Percentiles rank a stretch among this genome's conserved stretches.
Evolutionary conservation across 331 rosid genomes (phyloP).

Genomic region (Malus hybrid): DNA sequence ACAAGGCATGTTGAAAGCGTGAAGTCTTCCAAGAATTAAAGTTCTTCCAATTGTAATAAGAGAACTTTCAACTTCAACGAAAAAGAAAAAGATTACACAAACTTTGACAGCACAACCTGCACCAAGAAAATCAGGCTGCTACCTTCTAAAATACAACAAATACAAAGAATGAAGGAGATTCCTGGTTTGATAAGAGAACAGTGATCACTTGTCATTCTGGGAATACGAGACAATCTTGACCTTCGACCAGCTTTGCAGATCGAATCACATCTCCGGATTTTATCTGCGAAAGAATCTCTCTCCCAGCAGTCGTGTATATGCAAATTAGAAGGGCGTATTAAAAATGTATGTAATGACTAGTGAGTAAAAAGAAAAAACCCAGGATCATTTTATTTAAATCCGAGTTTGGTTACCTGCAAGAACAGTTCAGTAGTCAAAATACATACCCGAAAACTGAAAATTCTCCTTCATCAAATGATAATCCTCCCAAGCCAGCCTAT

Average conservation of each 20-base stretch:
- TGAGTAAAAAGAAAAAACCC: background rate
- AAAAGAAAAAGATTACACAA: background rate
- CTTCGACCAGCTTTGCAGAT: conserved; percentile 74
- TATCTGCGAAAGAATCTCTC: conserved; percentile 80
- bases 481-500: conserved; percentile 96
- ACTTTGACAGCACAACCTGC: conserved; percentile 39
- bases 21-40: no score
- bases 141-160: conserved; percentile 7
- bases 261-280: conserved; percentile 76
- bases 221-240: conserved; percentile 71
- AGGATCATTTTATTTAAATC: background rate
- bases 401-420: background rate
- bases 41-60: no score
- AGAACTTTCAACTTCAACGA: background rate
- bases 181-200: conserved; percentile 8
- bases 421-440: background rate
- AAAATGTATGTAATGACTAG: no score
- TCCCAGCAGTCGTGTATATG: conserved; percentile 78
- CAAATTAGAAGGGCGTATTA: no score
- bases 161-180: conserved; percentile 34
- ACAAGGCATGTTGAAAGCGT: no score
- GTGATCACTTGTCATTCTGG: conserved; percentile 46
- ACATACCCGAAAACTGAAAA: conserved; percentile 88
- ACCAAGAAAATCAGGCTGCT: conserved; percentile 49
- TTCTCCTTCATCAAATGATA: conserved; percentile 94